Base-by-base conservation (phyloP, 179 eudicot genomes). In the Gypsophila paniculata region DNA sequence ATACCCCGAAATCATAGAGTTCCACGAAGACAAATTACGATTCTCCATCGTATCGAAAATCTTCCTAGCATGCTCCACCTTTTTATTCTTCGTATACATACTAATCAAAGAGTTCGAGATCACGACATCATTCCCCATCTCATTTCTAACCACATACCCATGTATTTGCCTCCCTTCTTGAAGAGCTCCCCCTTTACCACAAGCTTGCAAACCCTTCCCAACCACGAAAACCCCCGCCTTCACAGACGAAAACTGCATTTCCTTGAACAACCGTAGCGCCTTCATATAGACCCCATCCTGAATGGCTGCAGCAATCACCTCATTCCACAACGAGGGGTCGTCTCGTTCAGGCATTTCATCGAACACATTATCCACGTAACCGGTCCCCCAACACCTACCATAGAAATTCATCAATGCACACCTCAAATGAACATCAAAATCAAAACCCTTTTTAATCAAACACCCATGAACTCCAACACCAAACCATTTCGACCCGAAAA, bases 351-450 rank as follows among this genome's bases (percentile, higher is more conserved):
- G 78, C 78, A 75, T 82, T 80, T 85, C 89, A 76, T 62, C 23
- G 32, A 85, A 82, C 68, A 72, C 80, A 71, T 79, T 78, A 46
- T 82, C 72, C 68, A 82, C 88, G 63, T 55, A 65, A 12, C 82
- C 83, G 61, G 68, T 55, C 29, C 84, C 86, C 78, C 79, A 87
- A 83, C 87, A 85, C 70, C 74, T 82, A 34, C 83, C 87, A 82
- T 88, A 88, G 17, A 81, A 88, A 66, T 82, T 82, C 85, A 87
- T 85, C 80, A 87, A 54, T 23, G 86, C 89, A 80, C 84, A 76
- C 55, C 70, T 89, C 69, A 76, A 72, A 80, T 87, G 63, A 25
- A 77, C 82, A 80, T 89, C 89, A 54, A 62, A 72, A 62, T 87
- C 82, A 81, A 82, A 78, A 22, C 93, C 93, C 61, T 62, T 83